Percentiles rank a stretch among this genome's conserved stretches.
Conservation (phyloP, 2,329 filamentous ascomycete species). For the Penicillium aurantiogriseum region DNA sequence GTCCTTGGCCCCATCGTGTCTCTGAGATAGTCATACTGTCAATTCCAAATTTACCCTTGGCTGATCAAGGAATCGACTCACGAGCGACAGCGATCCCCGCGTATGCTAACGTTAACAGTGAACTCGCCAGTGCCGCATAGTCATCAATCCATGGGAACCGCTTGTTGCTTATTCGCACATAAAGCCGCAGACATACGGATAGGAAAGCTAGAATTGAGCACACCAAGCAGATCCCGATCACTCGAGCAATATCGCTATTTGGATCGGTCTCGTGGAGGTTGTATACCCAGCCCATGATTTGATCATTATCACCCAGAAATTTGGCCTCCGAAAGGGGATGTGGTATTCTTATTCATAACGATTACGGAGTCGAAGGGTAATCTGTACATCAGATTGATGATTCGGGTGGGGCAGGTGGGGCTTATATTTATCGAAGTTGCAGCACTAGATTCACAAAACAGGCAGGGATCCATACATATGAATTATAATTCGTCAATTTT, state of each 20-base stretch:
- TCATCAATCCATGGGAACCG: constrained; percentile 28
- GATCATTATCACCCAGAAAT: neutral
- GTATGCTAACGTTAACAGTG: constrained; percentile 21
- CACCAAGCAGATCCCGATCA: constrained; percentile 24
- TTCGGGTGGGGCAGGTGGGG: neutral
- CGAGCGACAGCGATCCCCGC: constrained; percentile 20
- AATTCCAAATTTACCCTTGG: neutral
- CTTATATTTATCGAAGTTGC: neutral
- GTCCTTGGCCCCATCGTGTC: constrained; percentile 30
- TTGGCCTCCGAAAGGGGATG: neutral
- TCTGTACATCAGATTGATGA: too few species aligned
- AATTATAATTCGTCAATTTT: neutral
- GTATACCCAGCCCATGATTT: constrained; percentile 31
- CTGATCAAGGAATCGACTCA: constrained; percentile 13
- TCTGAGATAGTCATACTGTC: constrained; percentile 14
- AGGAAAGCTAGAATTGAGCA: constrained; percentile 25
- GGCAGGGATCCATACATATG: neutral
- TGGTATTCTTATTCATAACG: neutral
- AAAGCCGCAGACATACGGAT: constrained; percentile 26
- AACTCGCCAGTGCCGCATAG: constrained; percentile 25
- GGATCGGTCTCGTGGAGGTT: constrained; percentile 27
- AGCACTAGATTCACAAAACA: neutral
- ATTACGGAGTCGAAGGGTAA: neutral
- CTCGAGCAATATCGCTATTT: constrained; percentile 17
- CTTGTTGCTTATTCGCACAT: constrained; percentile 23